A percentile compares a stretch with the other conserved stretches of the same genome.
Evolutionary conservation across 1,139 yeast species (phyloP).

Genomic region (Suhomyces wounanorum): DNA sequence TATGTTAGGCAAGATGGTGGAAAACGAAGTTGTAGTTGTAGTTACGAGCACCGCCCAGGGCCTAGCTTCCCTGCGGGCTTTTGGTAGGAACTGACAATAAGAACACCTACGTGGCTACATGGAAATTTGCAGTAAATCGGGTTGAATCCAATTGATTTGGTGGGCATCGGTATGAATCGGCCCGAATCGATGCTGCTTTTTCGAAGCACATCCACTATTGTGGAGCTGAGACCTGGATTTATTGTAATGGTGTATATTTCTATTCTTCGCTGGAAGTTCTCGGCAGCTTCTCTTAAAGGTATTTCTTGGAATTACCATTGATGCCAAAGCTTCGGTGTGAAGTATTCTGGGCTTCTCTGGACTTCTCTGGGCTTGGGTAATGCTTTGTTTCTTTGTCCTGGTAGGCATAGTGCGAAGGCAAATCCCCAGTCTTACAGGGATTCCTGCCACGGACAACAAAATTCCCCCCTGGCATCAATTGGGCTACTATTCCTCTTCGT

Average conservation of each 20-base stretch:
- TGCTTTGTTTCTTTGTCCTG: background rate
- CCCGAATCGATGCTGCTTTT: too few species aligned
- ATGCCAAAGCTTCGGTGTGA: too few species aligned
- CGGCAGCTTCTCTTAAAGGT: too few species aligned
- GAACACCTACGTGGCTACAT: background rate
- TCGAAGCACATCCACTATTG: background rate
- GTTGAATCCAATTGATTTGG: too few species aligned
- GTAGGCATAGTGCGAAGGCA: background rate
- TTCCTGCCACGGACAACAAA: background rate
- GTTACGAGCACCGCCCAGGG: too few species aligned
- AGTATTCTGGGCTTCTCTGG: too few species aligned
- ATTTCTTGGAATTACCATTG: background rate
- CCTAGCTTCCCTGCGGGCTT: too few species aligned
- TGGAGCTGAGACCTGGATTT: background rate
- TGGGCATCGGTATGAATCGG: too few species aligned
- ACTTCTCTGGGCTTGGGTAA: background rate
- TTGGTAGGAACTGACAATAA: too few species aligned
- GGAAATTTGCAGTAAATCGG: background rate
- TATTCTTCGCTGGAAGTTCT: background rate
- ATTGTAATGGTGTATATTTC: background rate
- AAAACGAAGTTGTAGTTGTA: too few species aligned
- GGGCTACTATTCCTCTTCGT: background rate
- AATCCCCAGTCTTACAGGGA: background rate
- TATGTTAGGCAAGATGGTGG: too few species aligned
- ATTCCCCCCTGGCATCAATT: background rate